Base-by-base conservation (phyloP, 2,329 filamentous ascomycete species). In the Massarina eburnea region DNA sequence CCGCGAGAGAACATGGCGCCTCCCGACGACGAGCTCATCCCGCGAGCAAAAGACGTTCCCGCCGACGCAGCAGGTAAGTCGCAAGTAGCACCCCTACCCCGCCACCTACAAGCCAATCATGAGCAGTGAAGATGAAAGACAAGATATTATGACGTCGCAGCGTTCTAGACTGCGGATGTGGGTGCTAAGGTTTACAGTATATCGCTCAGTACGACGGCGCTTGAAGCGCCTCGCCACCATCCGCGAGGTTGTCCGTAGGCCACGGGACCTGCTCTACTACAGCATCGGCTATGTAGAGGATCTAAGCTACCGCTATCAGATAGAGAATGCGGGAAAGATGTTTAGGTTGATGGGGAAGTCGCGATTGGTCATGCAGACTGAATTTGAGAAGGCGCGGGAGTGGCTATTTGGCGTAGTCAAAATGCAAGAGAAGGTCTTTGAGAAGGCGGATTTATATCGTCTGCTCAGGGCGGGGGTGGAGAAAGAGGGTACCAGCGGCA, bases 391-490 rank as follows among this genome's bases (percentile, higher is more conserved):
- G 34, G 54, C 52, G 22, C 46, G 40, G 14, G 34, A 44, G 7
- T 59, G 56, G 56, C 21, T 59, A 7, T 22, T 49, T 7, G 21
- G 21, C 2, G 20, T 57, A 3, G 40, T 59, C 9, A 29, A 35
- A 4, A 46, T 27, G 30, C 51, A 55, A 14, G 34, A 48, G 5
- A 30, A 30, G 27, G 27, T 30, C 22, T 22, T 18, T 12, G 38
- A 2, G 36, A 48, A 22, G 14, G 15, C 5, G 42, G 39, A 54
- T 27, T 38, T 55, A 12, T 34, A 46, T 2, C 37, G 49, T 3
- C 32, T 55, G 27, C 47, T 62, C 14, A 51, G 43, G 17, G 41
- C 29, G 4, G 52, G 49, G 4, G 27, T 59, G 2, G 51, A 57
- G 30, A 57, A 55, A 39, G 46, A 54, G 8, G 24, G 39, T 8